A percentile compares a stretch with the other conserved stretches of the same genome.
Conservation (phyloP, 1,284 basidiomycete genomes). For the Polyporus tsugae region DNA sequence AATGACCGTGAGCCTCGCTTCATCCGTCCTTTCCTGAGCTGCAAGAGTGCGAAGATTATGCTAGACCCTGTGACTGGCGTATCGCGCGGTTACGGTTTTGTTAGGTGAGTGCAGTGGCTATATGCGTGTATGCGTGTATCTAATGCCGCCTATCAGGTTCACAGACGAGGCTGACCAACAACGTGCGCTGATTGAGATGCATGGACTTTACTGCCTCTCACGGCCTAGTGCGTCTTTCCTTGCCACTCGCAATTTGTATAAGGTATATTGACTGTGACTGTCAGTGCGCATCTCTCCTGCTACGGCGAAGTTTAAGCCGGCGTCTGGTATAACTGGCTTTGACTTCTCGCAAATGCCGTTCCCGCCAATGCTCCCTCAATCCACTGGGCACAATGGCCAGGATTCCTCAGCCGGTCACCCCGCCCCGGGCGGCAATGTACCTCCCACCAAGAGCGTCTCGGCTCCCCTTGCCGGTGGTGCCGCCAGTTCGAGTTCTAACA, state of each 20-base stretch:
- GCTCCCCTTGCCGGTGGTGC: conserved; percentile 65
- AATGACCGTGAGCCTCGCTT: conserved; percentile 85
- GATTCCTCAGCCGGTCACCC: conserved; percentile 49
- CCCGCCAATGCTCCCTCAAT: conserved; percentile 42
- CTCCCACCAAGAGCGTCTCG: conserved; percentile 68
- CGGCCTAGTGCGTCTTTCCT: conserved; percentile 72
- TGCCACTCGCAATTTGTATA: conserved; percentile 2
- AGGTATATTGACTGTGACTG: conserved; percentile 25
- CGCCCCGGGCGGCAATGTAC: conserved; percentile 53
- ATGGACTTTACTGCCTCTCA: conserved; percentile 85
- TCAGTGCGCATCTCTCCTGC: conserved; percentile 89
- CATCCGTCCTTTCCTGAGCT: conserved; percentile 85
- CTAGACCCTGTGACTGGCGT: conserved; percentile 87
- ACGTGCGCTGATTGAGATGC: conserved; percentile 90
- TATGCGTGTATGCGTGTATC: conserved; percentile 11
- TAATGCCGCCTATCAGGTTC: conserved; percentile 58
- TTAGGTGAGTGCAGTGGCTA: conserved; percentile 60
- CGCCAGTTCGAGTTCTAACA: conserved; percentile 37
- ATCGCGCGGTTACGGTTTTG: conserved; percentile 91
- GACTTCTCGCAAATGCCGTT: conserved; percentile 61
- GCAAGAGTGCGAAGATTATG: conserved; percentile 95
- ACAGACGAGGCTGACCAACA: conserved; percentile 88
- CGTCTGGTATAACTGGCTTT: conserved; percentile 50
- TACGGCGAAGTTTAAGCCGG: conserved; percentile 85
- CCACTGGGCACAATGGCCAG: conserved; percentile 26